A percentile compares a stretch with the other conserved stretches of the same genome.
Evolutionary conservation across 2,329 filamentous ascomycete species (phyloP).

Genomic region (Dendrostoma leiphaemia): DNA sequence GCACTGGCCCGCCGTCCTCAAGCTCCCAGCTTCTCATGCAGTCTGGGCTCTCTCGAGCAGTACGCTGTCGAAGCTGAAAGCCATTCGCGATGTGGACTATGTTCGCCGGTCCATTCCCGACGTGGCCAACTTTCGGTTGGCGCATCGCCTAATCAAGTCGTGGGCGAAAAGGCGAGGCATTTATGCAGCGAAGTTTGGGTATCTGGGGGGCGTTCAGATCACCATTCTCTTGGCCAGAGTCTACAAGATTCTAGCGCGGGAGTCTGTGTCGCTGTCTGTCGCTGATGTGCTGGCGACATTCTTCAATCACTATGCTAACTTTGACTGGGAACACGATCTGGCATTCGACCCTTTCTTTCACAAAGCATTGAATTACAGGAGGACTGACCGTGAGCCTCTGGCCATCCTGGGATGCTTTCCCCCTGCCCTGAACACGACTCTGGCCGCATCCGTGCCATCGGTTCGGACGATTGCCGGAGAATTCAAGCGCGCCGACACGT

Average conservation of each 20-base stretch:
- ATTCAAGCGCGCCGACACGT: slow-evolving; percentile 42
- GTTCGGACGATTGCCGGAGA: slow-evolving; percentile 50
- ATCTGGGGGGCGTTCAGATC: slow-evolving; percentile 64
- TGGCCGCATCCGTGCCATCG: slow-evolving; percentile 52
- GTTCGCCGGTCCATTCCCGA: slow-evolving; percentile 60
- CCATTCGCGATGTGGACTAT: slow-evolving; percentile 60
- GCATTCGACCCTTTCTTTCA: slow-evolving; percentile 63
- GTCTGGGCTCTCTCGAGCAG: slow-evolving; percentile 55
- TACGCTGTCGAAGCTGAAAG: slow-evolving; percentile 61
- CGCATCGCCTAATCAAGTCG: slow-evolving; percentile 57
- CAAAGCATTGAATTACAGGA: slow-evolving; percentile 45
- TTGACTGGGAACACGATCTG: slow-evolving; percentile 55
- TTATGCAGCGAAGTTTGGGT: slow-evolving; percentile 64
- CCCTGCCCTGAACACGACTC: slow-evolving; percentile 59
- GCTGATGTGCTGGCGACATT: slow-evolving; percentile 57
- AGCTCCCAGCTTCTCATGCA: slow-evolving; percentile 47
- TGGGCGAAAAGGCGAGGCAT: slow-evolving; percentile 63
- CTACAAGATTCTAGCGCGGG: slow-evolving; percentile 50
- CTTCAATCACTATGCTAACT: slow-evolving; percentile 60
- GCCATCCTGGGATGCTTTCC: slow-evolving; percentile 62
- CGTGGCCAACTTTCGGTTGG: slow-evolving; percentile 53
- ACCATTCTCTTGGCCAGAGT: slow-evolving; percentile 59
- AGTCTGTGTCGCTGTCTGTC: slow-evolving; percentile 37
- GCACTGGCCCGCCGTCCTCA: slow-evolving; percentile 47
- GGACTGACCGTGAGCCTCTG: slow-evolving; percentile 58